Base-by-base conservation (phyloP, 345 rosid genomes). In the Populus nigra region DNA sequence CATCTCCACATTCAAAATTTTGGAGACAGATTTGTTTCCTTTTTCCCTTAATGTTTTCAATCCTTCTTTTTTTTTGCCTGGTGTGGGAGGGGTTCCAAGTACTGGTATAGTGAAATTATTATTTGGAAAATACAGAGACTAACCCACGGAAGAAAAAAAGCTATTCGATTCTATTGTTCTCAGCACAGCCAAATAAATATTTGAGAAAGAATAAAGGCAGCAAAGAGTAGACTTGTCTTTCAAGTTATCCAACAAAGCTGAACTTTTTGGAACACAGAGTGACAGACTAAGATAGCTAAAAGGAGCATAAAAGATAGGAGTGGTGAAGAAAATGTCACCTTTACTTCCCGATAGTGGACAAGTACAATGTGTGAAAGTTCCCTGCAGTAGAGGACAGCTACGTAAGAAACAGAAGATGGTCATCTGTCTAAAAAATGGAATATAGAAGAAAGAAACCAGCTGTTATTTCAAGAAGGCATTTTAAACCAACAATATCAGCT, bases 261-360 rank as follows among this genome's bases (percentile, higher is more conserved):
- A 50, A 33, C 22, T 11, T 69, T 76, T 45, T 41, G 16, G 33
- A 70, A 69, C 18, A 5, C 43, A 27, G 72, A 62, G 25, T 59
- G 5, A 10, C 29, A 59, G 13, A n/a, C 11, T 23, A 16, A 55
- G 45, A 61, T 16, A 50, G 35, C 27, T 23, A 65, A 43, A 17
- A 39, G 15, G 9, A 20, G 63, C 20, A n/a, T 39, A 73, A 55
- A 29, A 35, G 63, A 27, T 2, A 22, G 29, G 29, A 63, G 45
- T 2, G 57, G 36, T 69, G 75, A 67, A 72, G 1, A 57, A 47
- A 43, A 49, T 55, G 76, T 72, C 22, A 93, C 99, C 98, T 90
- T 91, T 41, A 96, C 97, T 82, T 92, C 98, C 36, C 87, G 88
- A 79, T 93, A 96, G 81, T 96, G 99, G 68, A 96, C 99, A 76